Evolutionary conservation across 2,329 filamentous ascomycete species (phyloP).

Genomic region (Ceratocystis colombiana): DNA sequence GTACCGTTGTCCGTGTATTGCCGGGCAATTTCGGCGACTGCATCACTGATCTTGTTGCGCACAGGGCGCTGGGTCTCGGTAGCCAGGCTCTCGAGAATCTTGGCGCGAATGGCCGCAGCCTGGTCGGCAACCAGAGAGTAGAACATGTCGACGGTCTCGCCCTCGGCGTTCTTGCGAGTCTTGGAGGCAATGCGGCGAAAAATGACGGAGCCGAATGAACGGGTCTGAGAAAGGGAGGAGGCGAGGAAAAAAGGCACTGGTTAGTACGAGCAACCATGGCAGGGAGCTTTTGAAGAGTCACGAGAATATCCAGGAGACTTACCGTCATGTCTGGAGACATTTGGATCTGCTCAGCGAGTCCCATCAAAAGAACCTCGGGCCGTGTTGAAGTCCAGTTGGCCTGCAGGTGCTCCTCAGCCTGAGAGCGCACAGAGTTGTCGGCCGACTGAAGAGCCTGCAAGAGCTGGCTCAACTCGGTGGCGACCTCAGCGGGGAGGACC

Average conservation of each 20-base stretch:
- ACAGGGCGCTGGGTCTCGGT: constrained; percentile 63
- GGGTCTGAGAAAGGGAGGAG: constrained; percentile 46
- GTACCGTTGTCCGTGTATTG: constrained; percentile 88
- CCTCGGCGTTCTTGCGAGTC: constrained; percentile 63
- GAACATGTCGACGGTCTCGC: constrained; percentile 73
- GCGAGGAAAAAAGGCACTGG: not conserved
- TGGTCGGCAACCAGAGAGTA: constrained; percentile 65
- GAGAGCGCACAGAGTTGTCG: constrained; percentile 74
- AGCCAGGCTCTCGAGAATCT: constrained; percentile 67
- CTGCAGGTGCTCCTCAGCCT: constrained; percentile 83
- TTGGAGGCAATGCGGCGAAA: constrained; percentile 91
- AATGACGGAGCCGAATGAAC: constrained; percentile 85
- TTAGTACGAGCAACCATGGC: not conserved
- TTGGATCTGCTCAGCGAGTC: constrained; percentile 82
- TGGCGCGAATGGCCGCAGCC: constrained; percentile 68
- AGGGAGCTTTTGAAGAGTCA: not conserved
- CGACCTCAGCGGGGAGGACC: constrained; percentile 71
- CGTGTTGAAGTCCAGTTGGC: constrained; percentile 76
- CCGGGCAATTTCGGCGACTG: constrained; percentile 88
- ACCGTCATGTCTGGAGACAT: constrained; percentile 64
- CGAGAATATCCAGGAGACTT: constrained; percentile 29
- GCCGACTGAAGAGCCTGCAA: constrained; percentile 78
- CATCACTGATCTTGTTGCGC: constrained; percentile 92
- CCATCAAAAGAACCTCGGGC: constrained; percentile 86
- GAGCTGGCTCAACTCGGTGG: constrained; percentile 74